Evolutionary conservation across 257 asterid species (phyloP).

Genomic region (Capsicum baccatum): DNA sequence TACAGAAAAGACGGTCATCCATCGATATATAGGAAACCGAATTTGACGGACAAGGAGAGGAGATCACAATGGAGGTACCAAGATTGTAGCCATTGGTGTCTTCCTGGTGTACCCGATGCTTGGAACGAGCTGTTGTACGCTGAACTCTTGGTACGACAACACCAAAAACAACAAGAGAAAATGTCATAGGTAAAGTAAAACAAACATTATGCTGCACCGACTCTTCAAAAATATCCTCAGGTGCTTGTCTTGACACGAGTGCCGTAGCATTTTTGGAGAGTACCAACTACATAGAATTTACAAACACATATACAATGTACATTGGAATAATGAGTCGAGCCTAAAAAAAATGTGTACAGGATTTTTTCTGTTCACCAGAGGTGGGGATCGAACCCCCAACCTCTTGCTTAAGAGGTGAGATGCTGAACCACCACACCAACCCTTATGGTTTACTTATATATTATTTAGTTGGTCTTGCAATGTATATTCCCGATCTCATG

Average conservation of each 20-base stretch:
- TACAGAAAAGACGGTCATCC: conserved; percentile 81
- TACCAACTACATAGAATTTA: neutral
- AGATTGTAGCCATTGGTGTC: conserved; percentile 89
- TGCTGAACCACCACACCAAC: too few species aligned
- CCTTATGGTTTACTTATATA: too few species aligned
- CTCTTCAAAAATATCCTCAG: neutral
- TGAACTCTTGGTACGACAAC: conserved; percentile 48
- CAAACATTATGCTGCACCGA: neutral
- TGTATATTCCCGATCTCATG: too few species aligned
- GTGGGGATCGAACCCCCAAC: too few species aligned
- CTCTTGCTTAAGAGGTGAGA: too few species aligned
- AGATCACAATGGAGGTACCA: conserved; percentile 50
- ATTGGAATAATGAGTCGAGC: neutral
- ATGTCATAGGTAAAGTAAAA: conserved; percentile 14
- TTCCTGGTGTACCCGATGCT: conserved; percentile 76
- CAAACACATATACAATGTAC: conserved; percentile 4
- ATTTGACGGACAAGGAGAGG: conserved; percentile 45
- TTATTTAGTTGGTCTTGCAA: too few species aligned
- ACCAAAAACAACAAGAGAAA: conserved; percentile 35
- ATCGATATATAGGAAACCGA: conserved; percentile 56
- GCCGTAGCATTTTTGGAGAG: neutral
- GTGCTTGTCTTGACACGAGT: neutral
- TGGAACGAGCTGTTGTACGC: conserved; percentile 79
- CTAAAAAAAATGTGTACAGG: neutral
- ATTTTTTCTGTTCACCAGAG: too few species aligned